Evolutionary conservation across 176 grass and related monocot species (phyloP), one percentile per base, ranked within the genome.

Genomic region (Urochloa ruziziensis): DNA sequence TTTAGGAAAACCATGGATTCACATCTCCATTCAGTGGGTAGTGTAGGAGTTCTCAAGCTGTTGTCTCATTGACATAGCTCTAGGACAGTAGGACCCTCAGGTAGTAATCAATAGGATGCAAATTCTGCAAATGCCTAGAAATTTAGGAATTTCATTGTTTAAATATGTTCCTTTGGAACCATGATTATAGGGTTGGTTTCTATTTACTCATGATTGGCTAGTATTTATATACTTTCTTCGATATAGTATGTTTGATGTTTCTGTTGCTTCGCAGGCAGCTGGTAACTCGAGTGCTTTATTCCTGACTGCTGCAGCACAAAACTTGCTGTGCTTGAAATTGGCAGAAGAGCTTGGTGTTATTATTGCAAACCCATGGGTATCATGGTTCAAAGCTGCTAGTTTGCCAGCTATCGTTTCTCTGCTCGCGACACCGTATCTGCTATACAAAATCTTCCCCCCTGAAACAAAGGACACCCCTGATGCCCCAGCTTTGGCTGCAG

Each of bases 251-350:
- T 16, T 81, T 70, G 49, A 81, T 70, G 49, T 7, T 59, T 51
- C 8, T 90, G 56, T 67, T 86, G 57, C 67, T 78, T 92, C n/a
- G 48, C 92, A 97, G 92, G 89, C 88, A 70, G 43, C 83, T 92
- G 54, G 95, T 62, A 94, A 83, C 72, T 94, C 95, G 33, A 92
- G 90, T 74, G 95, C 90, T 39, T 81, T 97, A 84, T 97, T 91
- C 81, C 78, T 97, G 71, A 97, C 95, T 67, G 92, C 92, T 80
- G 92, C 88, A 81, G 92, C 95, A 85, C 95, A 97, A 83, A 97
- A 97, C 77, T 84, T 97, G 34, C 76, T 94, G 59, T 97, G 95
- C 82, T 88, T 97, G 77, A 94, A 92, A 63, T 70, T 97, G 74
- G 95, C 95, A 34, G 88, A 97, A 75, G 95, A 97, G 47, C 88